Evolutionary conservation across 768 basidiomycete species (phyloP), one percentile per base, ranked within the genome.

Genomic region (Termitomyces bulborhizus): DNA sequence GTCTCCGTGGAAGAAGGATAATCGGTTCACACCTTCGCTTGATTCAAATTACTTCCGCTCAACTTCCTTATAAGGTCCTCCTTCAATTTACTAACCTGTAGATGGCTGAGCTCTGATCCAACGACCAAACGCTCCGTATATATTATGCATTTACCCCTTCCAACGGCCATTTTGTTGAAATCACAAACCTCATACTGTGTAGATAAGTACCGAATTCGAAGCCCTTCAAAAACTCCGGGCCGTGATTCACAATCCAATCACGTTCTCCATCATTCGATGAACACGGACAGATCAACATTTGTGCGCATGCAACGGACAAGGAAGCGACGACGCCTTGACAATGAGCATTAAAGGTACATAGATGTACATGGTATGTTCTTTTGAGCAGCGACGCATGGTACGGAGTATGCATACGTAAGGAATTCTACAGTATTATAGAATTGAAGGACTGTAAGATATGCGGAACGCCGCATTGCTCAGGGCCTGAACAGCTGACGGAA

Each of bases 401-500:
- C 13, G 27, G 42, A 15, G 27, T n/a, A 39, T 27, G 34, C 48
- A 32, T 29, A 15, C n/a, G 36, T n/a, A 49, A 24, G 21, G 3
- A 11, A 16, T 6, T 39, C 16, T 49, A 49, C 26, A 29, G n/a
- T 49, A 49, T n/a, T 49, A 27, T 27, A 37, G 48, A 3, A 36
- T 34, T 6, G 7, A 44, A 44, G 44, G 27, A 45, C 27, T 39
- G 21, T 39, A 16, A 13, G 26, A 37, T 34, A 26, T 49, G 16
- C 48, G 36, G 48, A 48, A 49, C 29, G 24, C 24, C 48, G 36
- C 9, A 24, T 37, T 37, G 15, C 36, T 26, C 48, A 49, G 36
- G 36, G 39, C 37, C 46, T 47, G 46, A 21, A 24, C 29, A 58
- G 53, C 40, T 39, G 53, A 51, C 45, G 26, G 41, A 34, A 41